Percentiles rank a stretch among this genome's conserved stretches.
These are phyloP conservation scores for Calonectria hongkongensis DNA, from an alignment of 2,329 filamentous ascomycete species.

Conservation along the genomic window DNA sequence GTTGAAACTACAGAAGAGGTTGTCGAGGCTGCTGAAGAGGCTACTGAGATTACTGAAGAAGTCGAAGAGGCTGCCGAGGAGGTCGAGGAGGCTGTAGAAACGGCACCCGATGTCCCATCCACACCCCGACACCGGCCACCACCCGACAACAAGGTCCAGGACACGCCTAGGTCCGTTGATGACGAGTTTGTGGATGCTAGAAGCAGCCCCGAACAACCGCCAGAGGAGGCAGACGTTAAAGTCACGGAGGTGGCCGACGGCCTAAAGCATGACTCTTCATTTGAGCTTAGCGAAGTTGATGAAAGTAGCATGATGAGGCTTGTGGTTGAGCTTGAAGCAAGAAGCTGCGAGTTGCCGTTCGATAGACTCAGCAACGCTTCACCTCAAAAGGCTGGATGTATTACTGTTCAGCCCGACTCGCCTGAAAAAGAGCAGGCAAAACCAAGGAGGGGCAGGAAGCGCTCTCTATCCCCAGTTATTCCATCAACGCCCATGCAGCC, in stretches of 20 bases:
- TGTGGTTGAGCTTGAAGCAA: constrained; percentile 70
- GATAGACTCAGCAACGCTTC: constrained; percentile 45
- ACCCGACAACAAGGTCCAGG: constrained; percentile 49
- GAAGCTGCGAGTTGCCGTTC: constrained; percentile 56
- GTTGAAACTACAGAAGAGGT: not conserved
- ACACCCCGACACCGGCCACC: constrained; percentile 47
- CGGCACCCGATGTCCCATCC: constrained; percentile 26
- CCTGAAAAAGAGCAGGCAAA: constrained; percentile 46
- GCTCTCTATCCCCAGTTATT: constrained; percentile 44
- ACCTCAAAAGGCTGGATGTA: constrained; percentile 45
- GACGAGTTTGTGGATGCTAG: constrained; percentile 71
- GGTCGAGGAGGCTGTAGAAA: constrained; percentile 27
- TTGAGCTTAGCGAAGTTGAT: constrained; percentile 66
- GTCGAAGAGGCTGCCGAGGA: constrained; percentile 29
- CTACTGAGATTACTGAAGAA: constrained; percentile 29
- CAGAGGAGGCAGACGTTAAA: constrained; percentile 29
- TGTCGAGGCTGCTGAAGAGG: constrained; percentile 4
- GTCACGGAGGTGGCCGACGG: constrained; percentile 33
- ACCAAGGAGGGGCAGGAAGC: constrained; percentile 38
- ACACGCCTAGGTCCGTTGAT: constrained; percentile 65
- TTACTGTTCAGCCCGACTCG: constrained; percentile 47
- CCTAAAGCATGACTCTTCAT: constrained; percentile 58
- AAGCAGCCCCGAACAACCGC: constrained; percentile 62
- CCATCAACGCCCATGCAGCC: constrained; percentile 51
- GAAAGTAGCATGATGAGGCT: constrained; percentile 69